Base-by-base conservation (phyloP, 345 rosid genomes). In the Boechera divaricarpa region DNA sequence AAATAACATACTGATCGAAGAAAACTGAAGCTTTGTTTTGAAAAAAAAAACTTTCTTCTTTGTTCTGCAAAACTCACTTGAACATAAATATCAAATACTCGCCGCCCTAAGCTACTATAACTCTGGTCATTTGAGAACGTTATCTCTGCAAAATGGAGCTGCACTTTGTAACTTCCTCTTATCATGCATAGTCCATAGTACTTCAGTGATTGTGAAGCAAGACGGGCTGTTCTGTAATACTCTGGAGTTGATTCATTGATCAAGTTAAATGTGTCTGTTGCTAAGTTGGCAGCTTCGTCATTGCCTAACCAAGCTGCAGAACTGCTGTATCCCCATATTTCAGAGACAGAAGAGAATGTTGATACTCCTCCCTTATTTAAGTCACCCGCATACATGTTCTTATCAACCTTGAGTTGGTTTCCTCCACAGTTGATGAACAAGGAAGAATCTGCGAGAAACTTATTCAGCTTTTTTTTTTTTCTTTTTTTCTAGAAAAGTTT, bases 381-480 rank as follows among this genome's bases (percentile, higher is more conserved):
- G 80, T 95, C 98, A 6, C 83, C 97, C 33, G 39, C 80, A 75
- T 86, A 95, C 2, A 7, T 44, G 41, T 87, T 67, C 32, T 79
- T 79, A 10, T 57, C 84, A 31, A 78, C 12, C 10, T 4, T 1
- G 10, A 55, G 26, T 5, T 1, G 1, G 10, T 3, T 28, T 56
- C 99, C 98, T 59, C 98, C 98, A 57, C 97, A 88, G 61, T 95
- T 90, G 33, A 92, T 92, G 57, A 86, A 92, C 79, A 92, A 79
- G 32, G 92, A 86, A 82, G 83, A 79, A 15, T 80, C 99, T 92
- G 87, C 56, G n/a, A 31, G 39, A 76, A 24, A 29, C n/a, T 21
- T 3, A 12, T 5, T 33, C 5, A 21, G 10, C 16, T 16, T 16
- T 16, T 16, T 16, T 16, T 16, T 16, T 16, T 16, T 16, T 16